A percentile compares a stretch with the other conserved stretches of the same genome.
Evolutionary conservation across 2,329 filamentous ascomycete species (phyloP).

Genomic region (Lizonia empirigonia): DNA sequence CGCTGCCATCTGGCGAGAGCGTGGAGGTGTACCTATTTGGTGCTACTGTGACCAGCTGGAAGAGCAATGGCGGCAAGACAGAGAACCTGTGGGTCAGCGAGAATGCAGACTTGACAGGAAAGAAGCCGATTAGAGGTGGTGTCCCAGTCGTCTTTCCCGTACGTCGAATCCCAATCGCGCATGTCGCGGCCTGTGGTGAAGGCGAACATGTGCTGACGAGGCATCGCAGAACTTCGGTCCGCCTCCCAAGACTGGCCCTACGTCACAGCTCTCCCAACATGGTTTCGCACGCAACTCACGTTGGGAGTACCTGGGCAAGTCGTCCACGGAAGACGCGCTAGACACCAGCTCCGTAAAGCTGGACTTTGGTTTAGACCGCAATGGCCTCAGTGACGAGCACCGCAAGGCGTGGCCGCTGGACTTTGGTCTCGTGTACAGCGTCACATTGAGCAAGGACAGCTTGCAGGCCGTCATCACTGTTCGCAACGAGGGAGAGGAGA

Average conservation of each 20-base stretch:
- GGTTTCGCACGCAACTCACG: slow-evolving; percentile 88
- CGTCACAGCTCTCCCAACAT: slow-evolving; percentile 83
- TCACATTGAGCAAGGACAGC: slow-evolving; percentile 76
- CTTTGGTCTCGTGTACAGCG: slow-evolving; percentile 91
- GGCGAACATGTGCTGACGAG: slow-evolving; percentile 12
- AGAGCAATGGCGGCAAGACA: slow-evolving; percentile 70
- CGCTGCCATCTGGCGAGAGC: slow-evolving; percentile 83
- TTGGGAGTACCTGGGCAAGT: slow-evolving; percentile 95
- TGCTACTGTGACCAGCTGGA: slow-evolving; percentile 93
- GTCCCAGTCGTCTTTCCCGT: slow-evolving; percentile 94
- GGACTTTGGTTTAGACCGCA: slow-evolving; percentile 86
- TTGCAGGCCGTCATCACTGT: slow-evolving; percentile 84
- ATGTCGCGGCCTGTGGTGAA: neutral
- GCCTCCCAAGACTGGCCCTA: slow-evolving; percentile 76
- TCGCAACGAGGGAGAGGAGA: slow-evolving; percentile 79
- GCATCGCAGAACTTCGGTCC: slow-evolving; percentile 74
- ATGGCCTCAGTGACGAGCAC: slow-evolving; percentile 70
- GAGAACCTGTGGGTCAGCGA: slow-evolving; percentile 90
- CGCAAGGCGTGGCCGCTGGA: slow-evolving; percentile 80
- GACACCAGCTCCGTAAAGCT: slow-evolving; percentile 74
- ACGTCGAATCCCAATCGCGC: slow-evolving; percentile 43
- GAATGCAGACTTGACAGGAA: slow-evolving; percentile 79
- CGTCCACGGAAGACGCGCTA: slow-evolving; percentile 65
- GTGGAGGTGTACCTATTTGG: slow-evolving; percentile 87
- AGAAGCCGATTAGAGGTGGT: slow-evolving; percentile 87